Evolutionary conservation across 2,329 filamentous ascomycete genomes (phyloP).

Genomic region (Calonectria pteridis): DNA sequence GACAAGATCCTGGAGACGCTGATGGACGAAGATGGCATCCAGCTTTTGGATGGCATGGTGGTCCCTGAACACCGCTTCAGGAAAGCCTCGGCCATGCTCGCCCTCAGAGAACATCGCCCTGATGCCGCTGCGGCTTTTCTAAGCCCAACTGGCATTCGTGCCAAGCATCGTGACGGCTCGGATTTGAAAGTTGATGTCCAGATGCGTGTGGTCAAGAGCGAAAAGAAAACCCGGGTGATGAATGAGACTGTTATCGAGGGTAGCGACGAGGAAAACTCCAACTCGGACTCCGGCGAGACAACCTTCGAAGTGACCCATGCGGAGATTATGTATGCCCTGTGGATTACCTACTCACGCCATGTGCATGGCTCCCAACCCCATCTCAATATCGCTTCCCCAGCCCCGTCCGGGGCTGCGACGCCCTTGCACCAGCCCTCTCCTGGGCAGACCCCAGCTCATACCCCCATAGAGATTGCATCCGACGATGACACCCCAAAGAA

Average conservation of each 20-base stretch:
- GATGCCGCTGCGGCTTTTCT: constrained; percentile 85
- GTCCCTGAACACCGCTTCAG: constrained; percentile 97
- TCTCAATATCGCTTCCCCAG: constrained; percentile 71
- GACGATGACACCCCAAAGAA: constrained; percentile 62
- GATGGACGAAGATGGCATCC: constrained; percentile 86
- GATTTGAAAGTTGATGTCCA: constrained; percentile 96
- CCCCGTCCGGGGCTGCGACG: constrained; percentile 74
- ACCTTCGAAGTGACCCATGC: constrained; percentile 66
- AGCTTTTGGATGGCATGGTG: constrained; percentile 92
- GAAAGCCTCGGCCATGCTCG: constrained; percentile 85
- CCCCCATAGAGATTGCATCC: constrained; percentile 68
- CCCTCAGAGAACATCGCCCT: constrained; percentile 83
- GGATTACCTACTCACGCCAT: constrained; percentile 96
- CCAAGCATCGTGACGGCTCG: constrained; percentile 89
- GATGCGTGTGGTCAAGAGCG: constrained; percentile 95
- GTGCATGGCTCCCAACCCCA: constrained; percentile 79
- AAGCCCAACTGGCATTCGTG: constrained; percentile 85
- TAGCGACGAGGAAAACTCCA: constrained; percentile 66
- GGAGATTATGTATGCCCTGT: constrained; percentile 93
- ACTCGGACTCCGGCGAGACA: constrained; percentile 52
- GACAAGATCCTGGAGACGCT: constrained; percentile 85
- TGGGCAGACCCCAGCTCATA: constrained; percentile 73
- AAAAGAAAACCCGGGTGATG: constrained; percentile 72
- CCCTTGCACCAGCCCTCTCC: constrained; percentile 85
- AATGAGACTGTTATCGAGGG: constrained; percentile 75